Evolutionary conservation across 2,329 filamentous ascomycete genomes (phyloP).

Genomic region (Ceratocystis albifundus): DNA sequence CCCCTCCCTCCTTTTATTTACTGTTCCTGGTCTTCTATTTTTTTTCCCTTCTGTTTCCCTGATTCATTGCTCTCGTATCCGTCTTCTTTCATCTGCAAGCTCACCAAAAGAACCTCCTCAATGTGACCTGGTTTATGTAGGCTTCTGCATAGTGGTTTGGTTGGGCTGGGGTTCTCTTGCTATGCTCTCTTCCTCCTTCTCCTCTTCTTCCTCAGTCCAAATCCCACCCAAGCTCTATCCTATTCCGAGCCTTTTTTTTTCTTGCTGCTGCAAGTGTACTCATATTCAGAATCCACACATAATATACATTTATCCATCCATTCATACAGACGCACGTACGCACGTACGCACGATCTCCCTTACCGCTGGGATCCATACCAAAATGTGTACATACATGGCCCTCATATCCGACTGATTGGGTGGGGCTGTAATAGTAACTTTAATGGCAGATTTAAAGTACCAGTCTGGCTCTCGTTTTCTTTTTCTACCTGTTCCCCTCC

Average conservation of each 20-base stretch:
- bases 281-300: background rate
- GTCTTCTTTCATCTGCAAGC: background rate
- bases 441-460: background rate
- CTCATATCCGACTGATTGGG: background rate
- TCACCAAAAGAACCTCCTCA: background rate
- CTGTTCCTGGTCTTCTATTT: background rate
- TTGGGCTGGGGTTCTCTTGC: background rate
- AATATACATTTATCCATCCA: background rate
- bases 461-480: no score
- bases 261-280: background rate
- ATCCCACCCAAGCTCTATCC: constrained; percentile 1
- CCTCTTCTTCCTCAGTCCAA: background rate
- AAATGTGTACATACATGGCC: constrained; percentile 9
- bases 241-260: background rate
- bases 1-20: background rate
- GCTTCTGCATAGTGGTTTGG: background rate
- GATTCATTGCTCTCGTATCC: constrained; percentile 1
- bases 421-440: background rate
- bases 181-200: background rate
- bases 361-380: constrained; percentile 6
- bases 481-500: background rate
- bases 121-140: constrained; percentile 9
- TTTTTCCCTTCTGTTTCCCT: background rate
- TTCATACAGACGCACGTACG: background rate
- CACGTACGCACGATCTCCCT: constrained; percentile 4